Conservation (phyloP, 345 rosid genomes). For the Arabidopsis arenosa region DNA sequence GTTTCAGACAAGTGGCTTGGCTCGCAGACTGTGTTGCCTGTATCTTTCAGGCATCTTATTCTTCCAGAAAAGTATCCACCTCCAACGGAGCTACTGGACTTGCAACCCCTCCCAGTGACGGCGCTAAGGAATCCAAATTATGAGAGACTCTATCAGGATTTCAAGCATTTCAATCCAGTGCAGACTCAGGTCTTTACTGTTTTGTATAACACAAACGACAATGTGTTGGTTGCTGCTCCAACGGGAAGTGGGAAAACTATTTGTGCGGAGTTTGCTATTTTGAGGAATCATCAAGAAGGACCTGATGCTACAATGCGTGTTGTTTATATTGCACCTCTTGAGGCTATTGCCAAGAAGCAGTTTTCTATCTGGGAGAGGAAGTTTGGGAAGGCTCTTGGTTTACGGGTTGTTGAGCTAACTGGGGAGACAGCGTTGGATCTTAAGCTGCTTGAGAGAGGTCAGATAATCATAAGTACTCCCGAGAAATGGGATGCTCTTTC, state of each 20-base stretch:
- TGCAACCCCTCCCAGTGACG: constrained; percentile 93
- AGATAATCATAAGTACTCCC: constrained; percentile 85
- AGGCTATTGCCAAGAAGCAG: constrained; percentile 86
- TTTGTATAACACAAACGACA: constrained; percentile 84
- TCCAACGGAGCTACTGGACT: constrained; percentile 89
- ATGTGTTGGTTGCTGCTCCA: constrained; percentile 94
- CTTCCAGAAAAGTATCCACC: constrained; percentile 98
- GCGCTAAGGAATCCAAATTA: constrained; percentile 89
- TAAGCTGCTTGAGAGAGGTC: constrained; percentile 86
- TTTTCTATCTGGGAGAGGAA: constrained; percentile 83
- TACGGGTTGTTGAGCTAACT: constrained; percentile 82
- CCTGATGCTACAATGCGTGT: constrained; percentile 68
- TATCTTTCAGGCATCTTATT: constrained; percentile 94
- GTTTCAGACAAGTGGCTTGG: constrained; percentile 97
- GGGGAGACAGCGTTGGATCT: constrained; percentile 86
- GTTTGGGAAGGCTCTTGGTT: constrained; percentile 82
- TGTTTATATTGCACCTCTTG: constrained; percentile 90
- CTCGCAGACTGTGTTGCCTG: constrained; percentile 86
- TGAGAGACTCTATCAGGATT: constrained; percentile 83
- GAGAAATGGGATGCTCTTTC: constrained; percentile 99
- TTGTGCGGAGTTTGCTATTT: constrained; percentile 90
- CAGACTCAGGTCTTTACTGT: constrained; percentile 97
- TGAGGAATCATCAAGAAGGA: constrained; percentile 89
- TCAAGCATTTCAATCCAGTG: constrained; percentile 94
- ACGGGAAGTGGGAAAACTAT: constrained; percentile 98